Evolutionary conservation across 2,329 filamentous ascomycete species (phyloP), one percentile per base, ranked within the genome.

Genomic region (Botryosphaeria dothidea): DNA sequence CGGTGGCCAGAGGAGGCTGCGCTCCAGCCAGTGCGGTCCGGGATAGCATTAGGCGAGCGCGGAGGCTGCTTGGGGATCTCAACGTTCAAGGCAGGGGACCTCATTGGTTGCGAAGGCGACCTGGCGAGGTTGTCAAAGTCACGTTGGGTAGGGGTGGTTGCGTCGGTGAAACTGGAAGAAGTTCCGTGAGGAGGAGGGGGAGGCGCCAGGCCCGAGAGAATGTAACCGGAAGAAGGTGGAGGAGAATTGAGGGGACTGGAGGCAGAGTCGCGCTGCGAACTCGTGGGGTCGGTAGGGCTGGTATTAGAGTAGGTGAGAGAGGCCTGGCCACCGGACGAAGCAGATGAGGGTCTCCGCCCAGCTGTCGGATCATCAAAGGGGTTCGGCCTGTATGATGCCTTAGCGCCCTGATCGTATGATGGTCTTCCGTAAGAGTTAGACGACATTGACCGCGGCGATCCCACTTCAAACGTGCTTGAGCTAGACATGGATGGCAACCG

Each of bases 401-500:
- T 65, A 25, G 63, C 45, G 52, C 52, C 63, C 41, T 58, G 52
- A 58, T 65, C 63, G 25, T 65, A 52, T 17, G 63, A 60, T 13
- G 63, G 43, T 43, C 63, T 65, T 58, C 52, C 56, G 63, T 45
- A 45, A 21, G 63, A 65, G 46, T 49, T 60, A 61, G 63, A 65
- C 43, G 63, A 65, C 45, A 65, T 66, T 19, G 68, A 70, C 36
- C 67, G 68, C 43, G 68, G 48, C 15, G 69, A 69, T 17, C 70
- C 71, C 17, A 72, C 67, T 34, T 71, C 72, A 62, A 72, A 69
- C 1, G 73, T 73, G 57, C 68, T 70, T 17, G 69, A 65, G 62
- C 74, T 77, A 23, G 74, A 73, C 27, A 71, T 72, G 5, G 76
- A 78, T 31, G 72, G 71, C 3, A 70, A 68, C 29, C 70, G 71